Evolutionary conservation across 371 early-diverging fungal genomes (phyloP), one percentile per base, ranked within the genome.

Genomic region (Lichtheimia ramosa): DNA sequence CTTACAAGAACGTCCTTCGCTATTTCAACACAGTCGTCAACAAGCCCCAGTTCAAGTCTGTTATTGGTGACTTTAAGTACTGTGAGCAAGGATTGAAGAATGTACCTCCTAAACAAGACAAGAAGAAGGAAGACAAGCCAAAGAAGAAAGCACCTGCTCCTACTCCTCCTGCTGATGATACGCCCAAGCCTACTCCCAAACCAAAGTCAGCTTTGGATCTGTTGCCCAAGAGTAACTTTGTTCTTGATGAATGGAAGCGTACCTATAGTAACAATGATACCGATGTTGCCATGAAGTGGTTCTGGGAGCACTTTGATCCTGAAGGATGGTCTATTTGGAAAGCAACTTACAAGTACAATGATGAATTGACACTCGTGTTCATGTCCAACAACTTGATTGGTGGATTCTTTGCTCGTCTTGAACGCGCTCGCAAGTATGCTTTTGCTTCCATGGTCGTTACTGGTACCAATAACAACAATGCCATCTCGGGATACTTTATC

Each of bases 191-290:
- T 61, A 87, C 84, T 66, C 92, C 93, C 71, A 93, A 94, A 87
- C 89, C 86, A 70, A 95, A 95, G 93, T 92, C 89, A 85, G 87
- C 88, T 75, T 79, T 95, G 66, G 96, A 96, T 69, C 77, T 88
- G 63, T 84, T 96, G 72, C 95, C 96, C 63, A 85, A 89, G 57
- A 89, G 93, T 71, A 67, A 77, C 66, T 88, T 96, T 79, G 71
- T 80, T 69, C 67, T 96, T 59, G 96, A 96, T 62, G 90, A 89
- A 66, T 96, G 96, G 97, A 96, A 96, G 89, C 90, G 96, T 61
- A 86, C 90, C 80, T 96, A 96, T 90, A 93, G 94, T 56, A 96
- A 96, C 92, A 94, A 95, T 79, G 92, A 95, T 61, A 88, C 89
- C 64, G 92, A 94, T 62, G 85, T 80, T 55, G 93, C 96, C 66